These are phyloP conservation scores for Aspergillus sp. DNA, from an alignment of 2,329 filamentous ascomycete genomes.

Conservation along the genomic window DNA sequence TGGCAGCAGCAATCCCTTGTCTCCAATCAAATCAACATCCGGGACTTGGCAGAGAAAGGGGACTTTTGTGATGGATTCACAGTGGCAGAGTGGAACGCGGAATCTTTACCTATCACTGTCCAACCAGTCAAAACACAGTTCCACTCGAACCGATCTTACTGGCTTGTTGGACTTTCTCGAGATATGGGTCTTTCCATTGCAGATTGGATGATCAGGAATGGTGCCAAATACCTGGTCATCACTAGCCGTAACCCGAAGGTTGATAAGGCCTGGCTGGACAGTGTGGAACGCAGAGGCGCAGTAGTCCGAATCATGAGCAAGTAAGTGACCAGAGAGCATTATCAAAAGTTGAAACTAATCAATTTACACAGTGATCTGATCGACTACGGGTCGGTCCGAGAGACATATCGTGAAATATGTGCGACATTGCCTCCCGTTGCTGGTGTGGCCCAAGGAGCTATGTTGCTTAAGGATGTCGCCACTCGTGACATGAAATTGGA, in stretches of 20 bases:
- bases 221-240: constrained; percentile 21
- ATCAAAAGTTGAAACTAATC: background rate
- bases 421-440: constrained; percentile 14
- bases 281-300: constrained; percentile 11
- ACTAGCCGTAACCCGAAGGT: constrained; percentile 27
- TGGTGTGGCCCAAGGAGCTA: constrained; percentile 20
- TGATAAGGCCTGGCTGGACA: constrained; percentile 6
- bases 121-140: background rate
- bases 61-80: background rate
- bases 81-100: background rate
- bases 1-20: too few species aligned
- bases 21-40: too few species aligned
- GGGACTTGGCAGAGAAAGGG: too few species aligned
- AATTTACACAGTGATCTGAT: too few species aligned
- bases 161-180: constrained; percentile 24
- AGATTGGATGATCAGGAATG: constrained; percentile 24
- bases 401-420: too few species aligned
- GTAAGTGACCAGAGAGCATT: too few species aligned
- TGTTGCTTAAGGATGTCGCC: constrained; percentile 14
- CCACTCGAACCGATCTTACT: constrained; percentile 18
- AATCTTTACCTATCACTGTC: background rate
- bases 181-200: constrained; percentile 22
- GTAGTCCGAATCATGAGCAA: constrained; percentile 9
- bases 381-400: too few species aligned
- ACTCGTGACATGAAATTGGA: constrained; percentile 9